Base-by-base conservation (phyloP, 225 moss, liverwort and hornwort genomes). In the Sphagnum contortum region DNA sequence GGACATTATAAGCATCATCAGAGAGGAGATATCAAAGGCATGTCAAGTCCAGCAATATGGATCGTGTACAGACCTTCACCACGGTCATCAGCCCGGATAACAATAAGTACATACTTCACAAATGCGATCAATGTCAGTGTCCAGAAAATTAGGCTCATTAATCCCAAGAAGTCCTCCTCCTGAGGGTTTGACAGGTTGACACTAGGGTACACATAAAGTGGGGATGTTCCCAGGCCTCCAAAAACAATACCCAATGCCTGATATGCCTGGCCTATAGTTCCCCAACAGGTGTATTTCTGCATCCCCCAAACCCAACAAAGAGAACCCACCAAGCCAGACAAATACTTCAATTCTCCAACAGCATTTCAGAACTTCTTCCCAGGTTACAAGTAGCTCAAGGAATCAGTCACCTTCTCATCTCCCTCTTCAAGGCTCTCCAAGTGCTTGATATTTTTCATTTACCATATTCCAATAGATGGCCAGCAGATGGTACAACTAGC, bases 171-270 rank as follows among this genome's bases (percentile, higher is more conserved):
- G 44, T 89, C 91, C 46, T 66, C 51, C 77, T 87, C 84, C 11
- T 70, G 73, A 12, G 91, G 84, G 70, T 81, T 62, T 6, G 73
- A 65, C 56, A 73, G 63, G 70, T 82, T 75, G 61, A 89, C 84
- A 68, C 84, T 80, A 67, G 91, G 87, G 80, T 87, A 91, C 60
- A 91, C 87, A 69, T 91, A 91, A 12, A 91, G 73, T 63, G 91
- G 91, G 67, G 91, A 91, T 14, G 91, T 91, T 72, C 69, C 87
- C 48, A 91, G 82, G 55, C 87, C 91, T 73, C 91, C 91, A 64
- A 82, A 91, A n/a, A 91, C 91, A 67, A 91, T 69, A 50, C 91
- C 91, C 70, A 91, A 81, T 9, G 78, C 76, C 76, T 91, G 89
- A 52, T 68, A 91, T 50, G 91, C 77, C 72, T 87, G 57, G 50